A percentile compares a stretch with the other conserved stretches of the same genome.
These are phyloP conservation scores for Leishmania tropica DNA, from an alignment of 208 protist genomes.

Conservation along the genomic window DNA sequence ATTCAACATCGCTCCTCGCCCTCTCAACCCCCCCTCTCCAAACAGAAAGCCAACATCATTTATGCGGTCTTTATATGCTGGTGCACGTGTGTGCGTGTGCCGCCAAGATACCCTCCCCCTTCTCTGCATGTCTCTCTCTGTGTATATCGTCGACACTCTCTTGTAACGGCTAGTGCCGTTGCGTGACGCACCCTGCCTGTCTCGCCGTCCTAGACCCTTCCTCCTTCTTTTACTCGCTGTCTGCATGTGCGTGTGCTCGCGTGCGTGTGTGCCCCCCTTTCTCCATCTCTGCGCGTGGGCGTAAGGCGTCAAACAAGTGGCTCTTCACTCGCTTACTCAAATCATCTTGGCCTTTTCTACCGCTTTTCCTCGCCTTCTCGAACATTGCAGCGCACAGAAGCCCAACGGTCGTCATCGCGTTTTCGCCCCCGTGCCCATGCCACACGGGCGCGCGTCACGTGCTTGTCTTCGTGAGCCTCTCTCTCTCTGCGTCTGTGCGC, in stretches of 20 bases:
- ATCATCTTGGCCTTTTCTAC: background rate
- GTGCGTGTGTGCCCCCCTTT: background rate
- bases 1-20: background rate
- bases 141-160: background rate
- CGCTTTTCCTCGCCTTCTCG: background rate
- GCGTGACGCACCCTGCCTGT: background rate
- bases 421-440: background rate
- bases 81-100: background rate
- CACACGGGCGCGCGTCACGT: background rate
- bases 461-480: background rate
- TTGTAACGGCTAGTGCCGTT: background rate
- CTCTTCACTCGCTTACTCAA: background rate
- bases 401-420: background rate
- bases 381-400: background rate
- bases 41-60: background rate
- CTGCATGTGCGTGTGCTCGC: background rate
- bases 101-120: background rate
- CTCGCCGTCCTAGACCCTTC: background rate
- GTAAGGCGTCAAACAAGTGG: background rate
- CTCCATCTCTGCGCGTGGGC: background rate
- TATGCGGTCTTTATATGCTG: background rate
- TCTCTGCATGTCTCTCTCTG: background rate
- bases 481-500: background rate
- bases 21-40: background rate
- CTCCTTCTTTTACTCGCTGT: background rate